phyloP scores from a whole-genome alignment of 169 alveolate species.

The Plasmodium malariae region DNA sequence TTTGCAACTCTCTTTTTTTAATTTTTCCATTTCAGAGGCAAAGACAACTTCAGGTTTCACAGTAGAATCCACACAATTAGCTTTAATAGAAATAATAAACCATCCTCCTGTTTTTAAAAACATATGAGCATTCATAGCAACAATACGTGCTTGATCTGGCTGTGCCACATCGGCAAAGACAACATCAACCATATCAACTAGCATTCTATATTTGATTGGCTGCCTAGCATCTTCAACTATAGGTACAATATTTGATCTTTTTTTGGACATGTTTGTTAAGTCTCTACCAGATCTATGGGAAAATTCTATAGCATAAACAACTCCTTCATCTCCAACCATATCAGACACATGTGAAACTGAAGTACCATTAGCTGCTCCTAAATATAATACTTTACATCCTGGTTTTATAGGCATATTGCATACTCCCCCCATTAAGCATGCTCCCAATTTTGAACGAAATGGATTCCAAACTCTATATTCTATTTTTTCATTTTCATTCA shows the following conservation, averaged over 20 bases:
- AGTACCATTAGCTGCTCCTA: constrained; percentile 99
- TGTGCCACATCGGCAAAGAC: constrained; percentile 99
- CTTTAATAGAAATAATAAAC: constrained; percentile 98
- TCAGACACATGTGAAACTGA: constrained; percentile 99
- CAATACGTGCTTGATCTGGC: constrained; percentile 98
- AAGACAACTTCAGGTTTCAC: constrained; percentile 98
- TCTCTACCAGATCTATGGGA: constrained; percentile 99
- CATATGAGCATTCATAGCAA: constrained; percentile 95
- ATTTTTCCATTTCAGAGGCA: constrained; percentile 92
- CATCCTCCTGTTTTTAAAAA: constrained; percentile 98
- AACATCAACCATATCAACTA: constrained; percentile 99
- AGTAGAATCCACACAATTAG: constrained; percentile 99
- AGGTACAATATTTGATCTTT: constrained; percentile 98
- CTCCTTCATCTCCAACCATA: constrained; percentile 98
- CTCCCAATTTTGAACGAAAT: constrained; percentile 99
- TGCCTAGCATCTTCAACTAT: constrained; percentile 99
- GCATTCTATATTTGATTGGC: constrained; percentile 98
- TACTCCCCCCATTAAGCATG: constrained; percentile 98
- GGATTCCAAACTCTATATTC: constrained; percentile 99
- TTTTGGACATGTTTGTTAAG: constrained; percentile 98
- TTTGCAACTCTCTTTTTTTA: constrained; percentile 95
- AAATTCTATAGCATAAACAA: constrained; percentile 99
- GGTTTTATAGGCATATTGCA: constrained; percentile 97
- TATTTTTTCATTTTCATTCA: constrained; percentile 92
- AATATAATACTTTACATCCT: constrained; percentile 97